Conservation (phyloP, 1,284 basidiomycete species). For the Rhodotorula sp. region DNA sequence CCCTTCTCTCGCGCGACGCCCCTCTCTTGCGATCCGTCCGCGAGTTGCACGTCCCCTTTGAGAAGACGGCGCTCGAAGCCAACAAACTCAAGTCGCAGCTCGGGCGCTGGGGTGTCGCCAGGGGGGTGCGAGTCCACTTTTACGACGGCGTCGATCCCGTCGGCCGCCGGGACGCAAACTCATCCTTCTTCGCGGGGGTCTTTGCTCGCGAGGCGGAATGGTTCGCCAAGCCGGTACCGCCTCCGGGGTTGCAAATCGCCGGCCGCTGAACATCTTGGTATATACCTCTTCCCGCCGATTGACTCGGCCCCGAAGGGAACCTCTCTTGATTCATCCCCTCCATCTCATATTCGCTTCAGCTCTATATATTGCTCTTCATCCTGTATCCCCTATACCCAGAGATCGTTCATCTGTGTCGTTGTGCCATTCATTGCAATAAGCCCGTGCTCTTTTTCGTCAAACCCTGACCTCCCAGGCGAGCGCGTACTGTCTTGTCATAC, state of each 20-base stretch:
- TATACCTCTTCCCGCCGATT: no score
- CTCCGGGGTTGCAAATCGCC: no score
- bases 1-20: neutral
- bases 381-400: neutral
- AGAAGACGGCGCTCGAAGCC: neutral
- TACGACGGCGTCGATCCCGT: neutral
- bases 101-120: neutral
- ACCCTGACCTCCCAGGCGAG: no score
- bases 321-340: neutral
- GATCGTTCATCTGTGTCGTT: no score
- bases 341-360: neutral
- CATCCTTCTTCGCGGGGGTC: neutral
- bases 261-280: no score
- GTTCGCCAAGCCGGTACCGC: neutral
- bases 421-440: neutral
- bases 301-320: no score
- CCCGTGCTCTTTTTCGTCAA: neutral
- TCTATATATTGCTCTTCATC: neutral
- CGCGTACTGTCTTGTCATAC: no score
- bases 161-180: neutral
- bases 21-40: neutral
- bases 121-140: neutral
- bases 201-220: neutral
- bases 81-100: neutral
- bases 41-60: neutral